Conservation (phyloP, 306 rosid species). For the Sesbania bispinosa region DNA sequence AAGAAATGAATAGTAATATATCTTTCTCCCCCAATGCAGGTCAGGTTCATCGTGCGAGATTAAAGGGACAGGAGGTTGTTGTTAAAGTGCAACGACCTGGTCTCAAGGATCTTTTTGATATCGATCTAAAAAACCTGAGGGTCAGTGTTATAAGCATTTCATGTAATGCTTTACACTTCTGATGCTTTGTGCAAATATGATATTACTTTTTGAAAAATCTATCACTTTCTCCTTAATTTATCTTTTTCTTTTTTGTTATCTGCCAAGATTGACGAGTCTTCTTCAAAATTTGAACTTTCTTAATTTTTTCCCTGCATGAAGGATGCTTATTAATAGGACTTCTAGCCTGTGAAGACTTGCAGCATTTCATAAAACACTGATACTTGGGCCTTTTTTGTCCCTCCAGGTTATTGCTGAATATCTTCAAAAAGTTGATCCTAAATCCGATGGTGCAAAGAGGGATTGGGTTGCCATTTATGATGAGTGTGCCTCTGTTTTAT, state of each 20-base stretch:
- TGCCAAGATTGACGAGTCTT: slow-evolving; percentile 18
- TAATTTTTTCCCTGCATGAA: slow-evolving; percentile 1
- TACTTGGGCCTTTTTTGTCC: slow-evolving; percentile 8
- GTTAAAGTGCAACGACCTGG: slow-evolving; percentile 99
- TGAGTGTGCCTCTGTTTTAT: slow-evolving; percentile 92
- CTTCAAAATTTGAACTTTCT: not conserved
- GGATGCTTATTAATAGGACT: slow-evolving; percentile 5
- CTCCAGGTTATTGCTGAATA: slow-evolving; percentile 94
- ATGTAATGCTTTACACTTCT: not conserved
- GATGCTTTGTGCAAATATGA: slow-evolving; percentile 9
- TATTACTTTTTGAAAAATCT: not conserved
- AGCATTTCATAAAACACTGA: not conserved
- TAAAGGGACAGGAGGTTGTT: slow-evolving; percentile 84
- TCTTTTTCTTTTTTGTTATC: slow-evolving; percentile 2
- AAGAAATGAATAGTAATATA: slow-evolving; percentile 13
- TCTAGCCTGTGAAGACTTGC: slow-evolving; percentile 9
- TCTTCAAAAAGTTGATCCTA: slow-evolving; percentile 95
- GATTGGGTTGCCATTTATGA: slow-evolving; percentile 99
- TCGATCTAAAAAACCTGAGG: slow-evolving; percentile 96
- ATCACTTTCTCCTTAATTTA: not conserved
- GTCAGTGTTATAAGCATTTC: slow-evolving; percentile 53
- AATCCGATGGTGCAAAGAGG: slow-evolving; percentile 99
- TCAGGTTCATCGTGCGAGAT: slow-evolving; percentile 97
- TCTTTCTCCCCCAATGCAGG: slow-evolving; percentile 53
- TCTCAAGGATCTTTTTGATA: slow-evolving; percentile 91